phyloP scores from a whole-genome alignment of 805 yeast genomes.

The Brettanomyces sp. region DNA sequence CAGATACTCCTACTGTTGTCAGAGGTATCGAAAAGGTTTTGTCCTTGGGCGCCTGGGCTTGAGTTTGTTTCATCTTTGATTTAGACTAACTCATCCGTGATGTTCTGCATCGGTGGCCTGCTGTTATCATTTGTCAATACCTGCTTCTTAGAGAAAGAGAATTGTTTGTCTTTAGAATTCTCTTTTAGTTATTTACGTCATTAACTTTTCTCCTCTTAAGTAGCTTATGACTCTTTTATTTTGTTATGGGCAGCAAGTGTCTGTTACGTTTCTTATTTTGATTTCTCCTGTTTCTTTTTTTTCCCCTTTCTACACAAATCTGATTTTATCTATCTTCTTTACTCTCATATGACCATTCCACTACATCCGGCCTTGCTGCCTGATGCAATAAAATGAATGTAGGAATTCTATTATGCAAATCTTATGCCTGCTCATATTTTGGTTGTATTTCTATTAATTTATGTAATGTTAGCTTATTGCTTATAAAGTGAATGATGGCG shows the following conservation, averaged over 20 bases:
- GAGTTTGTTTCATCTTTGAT: neutral
- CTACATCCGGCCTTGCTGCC: too few species aligned
- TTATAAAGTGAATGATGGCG: neutral
- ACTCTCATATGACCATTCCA: neutral
- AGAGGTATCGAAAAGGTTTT: slow-evolving; percentile 79
- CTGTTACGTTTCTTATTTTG: neutral
- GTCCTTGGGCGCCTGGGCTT: slow-evolving; percentile 38
- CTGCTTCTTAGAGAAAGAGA: too few species aligned
- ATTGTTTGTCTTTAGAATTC: slow-evolving; percentile 1
- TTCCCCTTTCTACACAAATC: neutral
- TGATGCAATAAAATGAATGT: too few species aligned
- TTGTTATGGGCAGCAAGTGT: neutral
- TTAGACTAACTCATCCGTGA: too few species aligned
- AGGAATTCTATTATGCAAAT: too few species aligned
- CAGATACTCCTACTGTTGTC: slow-evolving; percentile 82
- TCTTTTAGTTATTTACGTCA: neutral
- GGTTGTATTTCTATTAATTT: neutral
- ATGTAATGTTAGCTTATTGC: neutral
- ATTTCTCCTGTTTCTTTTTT: neutral
- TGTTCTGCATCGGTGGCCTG: too few species aligned
- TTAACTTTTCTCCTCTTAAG: too few species aligned
- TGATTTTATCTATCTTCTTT: neutral
- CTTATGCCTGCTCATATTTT: neutral
- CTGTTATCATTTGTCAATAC: too few species aligned
- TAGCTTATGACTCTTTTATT: neutral